Base-by-base conservation (phyloP, 1,284 basidiomycete genomes). In the Pseudozyma tsukubaensis region DNA sequence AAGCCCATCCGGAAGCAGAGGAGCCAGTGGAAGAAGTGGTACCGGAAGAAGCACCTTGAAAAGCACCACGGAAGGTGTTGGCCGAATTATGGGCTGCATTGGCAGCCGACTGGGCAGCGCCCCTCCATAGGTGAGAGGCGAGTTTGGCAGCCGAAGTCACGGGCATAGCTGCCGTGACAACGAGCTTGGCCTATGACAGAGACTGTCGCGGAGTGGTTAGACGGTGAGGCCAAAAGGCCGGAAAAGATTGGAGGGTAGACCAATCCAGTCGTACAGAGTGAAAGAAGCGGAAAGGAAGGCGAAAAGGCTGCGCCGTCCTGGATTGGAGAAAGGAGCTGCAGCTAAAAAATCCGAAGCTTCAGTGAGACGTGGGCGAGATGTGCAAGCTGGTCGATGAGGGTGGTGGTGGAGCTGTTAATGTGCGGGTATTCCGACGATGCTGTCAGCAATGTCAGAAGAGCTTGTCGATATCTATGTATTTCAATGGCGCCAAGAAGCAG, bases 111-210 rank as follows among this genome's bases (percentile, higher is more conserved):
- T 77, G 75, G 32, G 73, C 73, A 29, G 73, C 69, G 53, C 73
- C 73, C 59, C 73, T 76, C 73, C 73, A 76, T 65, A 78, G 45
- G 61, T 78, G 74, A 59, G 74, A 70, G 70, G 69, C 76, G 45
- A 78, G 65, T 55, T 78, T 78, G 57, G 76, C 71, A 42, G 76
- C 74, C 61, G 74, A 72, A 32, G 29, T 69, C 63, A 69, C 66
- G 19, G 76, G 76, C 76, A 78, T 78, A 55, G 60, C 49, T 59
- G 60, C 60, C 59, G 70, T 58, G 49, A 59, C n/a, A 42, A 40
- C 45, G 45, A 64, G 21, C 47, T 50, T 56, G 52, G 54, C 34
- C 53, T 58, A 50, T 49, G 57, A 54, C 19, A 18, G 36, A 16
- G 44, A 55, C 51, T 49, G 54, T 42, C 32, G 45, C 35, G 16